Base-by-base conservation (phyloP, 225 moss, liverwort and hornwort genomes). In the Straminergon stramineum region DNA sequence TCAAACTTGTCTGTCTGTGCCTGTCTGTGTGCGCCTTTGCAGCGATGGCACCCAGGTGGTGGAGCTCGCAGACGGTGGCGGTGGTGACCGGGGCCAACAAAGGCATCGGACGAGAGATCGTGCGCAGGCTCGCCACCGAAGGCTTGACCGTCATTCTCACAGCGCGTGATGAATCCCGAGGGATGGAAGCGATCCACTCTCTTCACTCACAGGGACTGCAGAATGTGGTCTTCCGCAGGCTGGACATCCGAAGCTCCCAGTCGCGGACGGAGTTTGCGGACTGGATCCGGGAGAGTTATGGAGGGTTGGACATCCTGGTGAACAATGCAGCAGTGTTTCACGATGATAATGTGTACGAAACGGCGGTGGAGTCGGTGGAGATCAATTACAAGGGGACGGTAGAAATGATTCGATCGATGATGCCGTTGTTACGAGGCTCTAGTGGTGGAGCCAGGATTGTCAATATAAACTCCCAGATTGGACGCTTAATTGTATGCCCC, bases 231-330 rank as follows among this genome's bases (percentile, higher is more conserved):
- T 91, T 93, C 67, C 96, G 88, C 79, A 80, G 32, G 7, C 70
- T 96, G 34, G 94, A 96, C 90, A 88, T 95, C 27, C 63, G 78
- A 24, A 90, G 85, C 43, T 32, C 91, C 27, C 58, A 90, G 17
- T 93, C 92, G 13, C 88, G 90, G 80, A 83, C 85, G 26, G 75
- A 86, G n/a, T 92, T 94, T 41, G 89, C 67, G 32, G 17, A 88
- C 35, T 96, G 93, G 95, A 81, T 96, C 48, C 84, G 84, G 86
- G 65, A 91, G 45, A 83, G 32, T 32, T 90, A 94, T 6, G 92
- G 93, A 17, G 94, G 93, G 39, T 68, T 96, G 31, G 94, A 96
- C 85, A 92, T 94, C 84, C 76, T 96, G 87, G 95, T 96, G 71
- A 95, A 96, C 94, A 96, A 96, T 86, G 95, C 95, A 4, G 91